Base-by-base conservation (phyloP, 228 moss, liverwort and hornwort species). In the Sphagnum fallax region DNA sequence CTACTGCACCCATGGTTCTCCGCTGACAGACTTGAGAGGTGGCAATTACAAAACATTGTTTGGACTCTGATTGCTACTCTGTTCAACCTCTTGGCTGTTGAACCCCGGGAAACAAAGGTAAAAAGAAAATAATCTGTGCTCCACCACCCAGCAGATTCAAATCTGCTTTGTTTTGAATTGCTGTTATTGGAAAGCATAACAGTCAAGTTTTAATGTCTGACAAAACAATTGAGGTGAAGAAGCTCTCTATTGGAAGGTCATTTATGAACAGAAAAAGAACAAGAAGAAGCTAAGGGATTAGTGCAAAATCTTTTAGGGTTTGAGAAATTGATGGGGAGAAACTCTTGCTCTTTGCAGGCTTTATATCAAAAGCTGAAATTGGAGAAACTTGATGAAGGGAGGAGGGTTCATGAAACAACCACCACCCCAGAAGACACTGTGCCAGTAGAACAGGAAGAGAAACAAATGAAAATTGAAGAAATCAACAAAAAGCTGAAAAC, bases 341-440 rank as follows among this genome's bases (percentile, higher is more conserved):
- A 55, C 8, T 55, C 9, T 55, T 55, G 55, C 55, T 5, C 18
- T 16, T 60, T 69, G 80, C 86, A 87, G 86, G 76, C 78, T 47
- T 83, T 87, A 83, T 87, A 83, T 66, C 78, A 87, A 74, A 80
- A 80, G 68, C 69, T 87, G 76, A 83, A 83, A 74, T n/a, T 80
- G 67, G 83, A 86, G 58, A 86, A 86, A 32, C 32, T 32, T 32
- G 32, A 32, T 0, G 32, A 32, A 61, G 86, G 83, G 70, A 83
- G 86, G 66, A 74, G 78, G 70, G 83, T 73, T 8, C 64, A 83
- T 9, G 83, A 83, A 6, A 76, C 63, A 11, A 65, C 32, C 32
- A 32, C 32, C 32, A 32, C 65, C 4, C 72, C 76, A 47, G 83
- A 80, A 50, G 83, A 76, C 11, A 76, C 62, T 53, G 75, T 83